Evolutionary conservation across 441 rosid genomes (phyloP).

Genomic region (Flueggea neowawraea): DNA sequence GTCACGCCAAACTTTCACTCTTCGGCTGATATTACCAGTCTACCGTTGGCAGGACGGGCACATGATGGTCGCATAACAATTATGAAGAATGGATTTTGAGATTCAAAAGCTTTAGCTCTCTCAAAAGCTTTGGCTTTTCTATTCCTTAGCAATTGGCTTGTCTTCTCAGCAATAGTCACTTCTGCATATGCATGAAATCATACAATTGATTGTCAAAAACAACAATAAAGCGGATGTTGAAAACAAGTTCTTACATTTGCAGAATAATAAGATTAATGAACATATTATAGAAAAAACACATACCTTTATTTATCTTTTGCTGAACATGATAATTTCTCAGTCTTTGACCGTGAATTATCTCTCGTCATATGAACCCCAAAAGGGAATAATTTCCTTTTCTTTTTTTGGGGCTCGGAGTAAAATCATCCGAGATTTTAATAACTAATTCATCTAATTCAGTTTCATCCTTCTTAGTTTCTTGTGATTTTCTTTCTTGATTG

Average conservation of each 20-base stretch:
- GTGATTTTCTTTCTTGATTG: neutral
- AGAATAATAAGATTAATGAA: too few relatives aligned
- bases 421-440: constrained; percentile 1
- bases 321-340: too few relatives aligned
- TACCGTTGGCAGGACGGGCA: neutral
- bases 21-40: too few relatives aligned
- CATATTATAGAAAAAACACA: too few relatives aligned
- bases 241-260: too few relatives aligned
- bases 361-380: too few relatives aligned
- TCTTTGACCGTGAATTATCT: neutral
- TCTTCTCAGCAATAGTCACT: neutral
- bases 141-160: neutral
- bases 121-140: neutral
- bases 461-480: neutral
- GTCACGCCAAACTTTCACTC: too few relatives aligned
- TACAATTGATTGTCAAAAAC: too few relatives aligned
- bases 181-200: too few relatives aligned
- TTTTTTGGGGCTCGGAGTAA: neutral
- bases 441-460: neutral
- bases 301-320: too few relatives aligned
- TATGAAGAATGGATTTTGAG: neutral
- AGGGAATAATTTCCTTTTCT: too few relatives aligned
- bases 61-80: neutral
- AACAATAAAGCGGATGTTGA: too few relatives aligned
- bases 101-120: neutral